These are phyloP conservation scores for Cyclocybe aegerita DNA, from an alignment of 768 basidiomycete species.

Conservation along the genomic window DNA sequence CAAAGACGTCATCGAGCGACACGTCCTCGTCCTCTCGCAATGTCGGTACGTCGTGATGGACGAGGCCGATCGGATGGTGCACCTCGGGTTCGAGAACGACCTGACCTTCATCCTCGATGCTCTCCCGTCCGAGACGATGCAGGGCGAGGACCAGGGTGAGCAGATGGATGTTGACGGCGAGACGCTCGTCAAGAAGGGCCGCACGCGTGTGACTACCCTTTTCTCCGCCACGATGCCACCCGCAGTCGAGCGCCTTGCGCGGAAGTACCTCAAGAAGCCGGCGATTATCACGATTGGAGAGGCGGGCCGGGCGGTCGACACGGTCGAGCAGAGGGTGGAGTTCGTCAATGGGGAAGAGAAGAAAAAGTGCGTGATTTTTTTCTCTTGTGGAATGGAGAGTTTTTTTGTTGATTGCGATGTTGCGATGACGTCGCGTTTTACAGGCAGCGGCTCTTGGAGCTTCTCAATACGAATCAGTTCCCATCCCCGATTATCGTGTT, in stretches of 20 bases:
- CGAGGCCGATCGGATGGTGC: slow-evolving; percentile 99
- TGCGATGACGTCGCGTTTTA: slow-evolving; percentile 9
- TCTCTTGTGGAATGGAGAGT: neutral
- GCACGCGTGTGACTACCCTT: slow-evolving; percentile 90
- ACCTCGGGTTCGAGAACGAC: slow-evolving; percentile 94
- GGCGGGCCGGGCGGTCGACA: slow-evolving; percentile 96
- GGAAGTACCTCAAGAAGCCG: slow-evolving; percentile 91
- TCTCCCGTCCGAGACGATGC: slow-evolving; percentile 83
- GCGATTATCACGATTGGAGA: slow-evolving; percentile 98
- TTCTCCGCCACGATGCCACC: slow-evolving; percentile 99
- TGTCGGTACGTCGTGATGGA: slow-evolving; percentile 99
- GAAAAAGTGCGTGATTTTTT: slow-evolving; percentile 71
- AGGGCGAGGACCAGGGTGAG: slow-evolving; percentile 77
- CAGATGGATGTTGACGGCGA: slow-evolving; percentile 79
- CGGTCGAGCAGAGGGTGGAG: slow-evolving; percentile 95
- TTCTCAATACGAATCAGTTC: slow-evolving; percentile 84
- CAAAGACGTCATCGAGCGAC: slow-evolving; percentile 95
- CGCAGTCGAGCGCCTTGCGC: slow-evolving; percentile 90
- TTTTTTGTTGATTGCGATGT: neutral
- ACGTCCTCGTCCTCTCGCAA: slow-evolving; percentile 92
- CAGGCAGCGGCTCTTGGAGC: slow-evolving; percentile 85
- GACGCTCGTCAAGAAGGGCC: slow-evolving; percentile 67
- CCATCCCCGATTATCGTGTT: slow-evolving; percentile 95
- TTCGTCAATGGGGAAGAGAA: slow-evolving; percentile 93
- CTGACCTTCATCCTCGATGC: slow-evolving; percentile 94